Evolutionary conservation across 768 basidiomycete species (phyloP), one percentile per base, ranked within the genome.

Genomic region (Cantharellus anzutake): DNA sequence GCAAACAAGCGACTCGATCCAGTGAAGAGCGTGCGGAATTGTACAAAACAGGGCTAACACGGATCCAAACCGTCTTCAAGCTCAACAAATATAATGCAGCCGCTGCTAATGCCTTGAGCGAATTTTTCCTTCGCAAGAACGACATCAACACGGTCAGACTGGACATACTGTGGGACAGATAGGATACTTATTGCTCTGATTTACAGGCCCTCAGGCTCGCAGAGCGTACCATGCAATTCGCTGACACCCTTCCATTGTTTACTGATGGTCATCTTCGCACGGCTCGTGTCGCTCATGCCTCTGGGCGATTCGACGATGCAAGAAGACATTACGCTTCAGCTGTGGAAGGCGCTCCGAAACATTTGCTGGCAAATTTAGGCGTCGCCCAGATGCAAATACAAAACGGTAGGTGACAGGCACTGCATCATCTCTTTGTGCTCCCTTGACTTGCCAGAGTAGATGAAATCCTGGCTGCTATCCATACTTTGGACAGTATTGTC

Each of bases 211-310:
- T 94, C 51, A 99, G 98, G 73, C 74, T 98, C 20, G 92, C 91
- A 34, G 96, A 98, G 66, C 80, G 92, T 57, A 85, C 92, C 0
- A 82, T 98, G 44, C 92, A 97, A 67, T 96, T 87, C 66, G 86
- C 93, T 0, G 94, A 98, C 65, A 90, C 86, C 0, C 74, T 89
- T 40, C 77, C 86, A 0, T 73, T 94, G 14, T 75, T 93, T 38
- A 84, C 87, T 0, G 93, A 96, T 65, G 85, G 91, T 2, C 86
- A 91, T 66, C 71, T 93, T 14, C 78, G 85, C 40, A 82, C 92
- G 11, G 94, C 83, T 2, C 80, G 90, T 16, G 82, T 86, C 2
- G 76, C 81, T 11, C 90, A 93, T 64, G 80, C 80, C 1, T 79
- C 85, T 65, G 85, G 83, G 0, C 66, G 71, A 51, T 65, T 75